phyloP scores from a whole-genome alignment of 2,329 filamentous ascomycete species.

The Falciphora oryzae region DNA sequence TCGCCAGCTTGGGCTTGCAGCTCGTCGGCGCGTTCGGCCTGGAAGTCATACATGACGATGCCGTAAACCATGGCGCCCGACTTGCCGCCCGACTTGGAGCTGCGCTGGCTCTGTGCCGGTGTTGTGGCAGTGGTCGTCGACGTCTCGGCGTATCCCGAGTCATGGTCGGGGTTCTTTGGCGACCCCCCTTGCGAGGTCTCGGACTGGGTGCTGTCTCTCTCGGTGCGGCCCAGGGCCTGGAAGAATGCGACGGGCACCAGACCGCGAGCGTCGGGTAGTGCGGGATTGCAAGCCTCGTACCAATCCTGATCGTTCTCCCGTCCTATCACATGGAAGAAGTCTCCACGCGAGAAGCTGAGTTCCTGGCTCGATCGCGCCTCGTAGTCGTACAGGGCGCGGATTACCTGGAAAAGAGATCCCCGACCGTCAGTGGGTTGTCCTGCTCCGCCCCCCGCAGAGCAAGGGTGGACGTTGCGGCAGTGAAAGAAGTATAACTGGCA shows the following conservation, averaged over 20 bases:
- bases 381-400: conserved; percentile 94
- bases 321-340: conserved; percentile 97
- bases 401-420: conserved; percentile 57
- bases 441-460: neutral
- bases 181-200: conserved; percentile 43
- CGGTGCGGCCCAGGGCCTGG: conserved; percentile 84
- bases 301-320: conserved; percentile 91
- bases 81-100: conserved; percentile 45
- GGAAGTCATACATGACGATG: conserved; percentile 94
- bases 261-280: conserved; percentile 77
- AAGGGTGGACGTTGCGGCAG: neutral
- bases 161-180: conserved; percentile 67
- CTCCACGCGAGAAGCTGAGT: conserved; percentile 86
- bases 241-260: conserved; percentile 94
- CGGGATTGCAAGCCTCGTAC: conserved; percentile 98
- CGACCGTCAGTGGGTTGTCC: neutral
- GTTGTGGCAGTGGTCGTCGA: conserved; percentile 22
- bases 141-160: conserved; percentile 78
- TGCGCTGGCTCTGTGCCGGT: conserved; percentile 36
- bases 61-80: conserved; percentile 89
- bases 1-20: conserved; percentile 92
- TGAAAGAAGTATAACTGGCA: neutral
- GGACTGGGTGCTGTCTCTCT: conserved; percentile 78
- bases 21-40: conserved; percentile 91
- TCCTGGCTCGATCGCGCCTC: conserved; percentile 70